These are phyloP conservation scores for Paramecium sonneborni DNA, from an alignment of 73 alveolate genomes.

Conservation along the genomic window DNA sequence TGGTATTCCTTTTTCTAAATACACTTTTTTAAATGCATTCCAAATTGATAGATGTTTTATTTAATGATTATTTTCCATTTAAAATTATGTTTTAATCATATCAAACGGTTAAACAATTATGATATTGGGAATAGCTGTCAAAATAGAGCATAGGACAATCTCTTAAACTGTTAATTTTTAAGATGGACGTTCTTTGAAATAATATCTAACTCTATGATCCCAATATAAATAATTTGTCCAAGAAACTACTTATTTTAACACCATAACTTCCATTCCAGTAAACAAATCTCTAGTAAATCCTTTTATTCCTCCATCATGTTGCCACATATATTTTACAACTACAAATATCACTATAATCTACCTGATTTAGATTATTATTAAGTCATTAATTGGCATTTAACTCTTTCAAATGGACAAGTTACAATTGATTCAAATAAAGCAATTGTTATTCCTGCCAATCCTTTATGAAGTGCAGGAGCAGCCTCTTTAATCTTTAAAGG, in stretches of 20 bases:
- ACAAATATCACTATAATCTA: background rate
- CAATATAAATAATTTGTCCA: conserved; percentile 50
- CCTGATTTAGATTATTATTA: background rate
- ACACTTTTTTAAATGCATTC: background rate
- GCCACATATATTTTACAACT: background rate
- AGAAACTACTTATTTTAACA: background rate
- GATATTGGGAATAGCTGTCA: conserved; percentile 18
- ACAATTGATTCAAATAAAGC: conserved; percentile 18
- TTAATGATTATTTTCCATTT: conserved; percentile 37
- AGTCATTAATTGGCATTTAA: conserved; percentile 20
- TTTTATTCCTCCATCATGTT: background rate
- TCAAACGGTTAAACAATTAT: conserved; percentile 36
- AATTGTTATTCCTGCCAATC: background rate
- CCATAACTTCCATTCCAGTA: conserved; percentile 16
- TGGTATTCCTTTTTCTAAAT: background rate
- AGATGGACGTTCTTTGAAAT: background rate
- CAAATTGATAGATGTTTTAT: background rate
- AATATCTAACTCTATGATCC: conserved; percentile 56
- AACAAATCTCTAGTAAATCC: background rate
- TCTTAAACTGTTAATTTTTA: background rate
- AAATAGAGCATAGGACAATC: background rate
- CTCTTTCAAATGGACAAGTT: conserved; percentile 49
- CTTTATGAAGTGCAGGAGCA: conserved; percentile 9
- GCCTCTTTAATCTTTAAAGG: background rate
- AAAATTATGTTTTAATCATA: conserved; percentile 19